Base-by-base conservation (phyloP, 768 basidiomycete species). In the Auricularia sp. region DNA sequence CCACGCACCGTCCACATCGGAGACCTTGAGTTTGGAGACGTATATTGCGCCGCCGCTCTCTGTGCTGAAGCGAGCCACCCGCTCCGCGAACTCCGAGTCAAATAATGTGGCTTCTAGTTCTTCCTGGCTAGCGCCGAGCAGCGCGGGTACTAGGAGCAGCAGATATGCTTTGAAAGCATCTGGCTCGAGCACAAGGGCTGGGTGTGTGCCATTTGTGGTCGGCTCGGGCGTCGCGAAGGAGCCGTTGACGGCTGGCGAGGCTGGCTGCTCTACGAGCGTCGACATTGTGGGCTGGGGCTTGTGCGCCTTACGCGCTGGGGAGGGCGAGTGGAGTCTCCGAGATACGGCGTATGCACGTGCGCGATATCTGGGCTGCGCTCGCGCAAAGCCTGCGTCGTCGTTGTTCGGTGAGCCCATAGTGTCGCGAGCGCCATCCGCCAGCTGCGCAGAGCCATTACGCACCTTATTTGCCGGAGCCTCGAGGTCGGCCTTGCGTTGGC, bases 21-120 rank as follows among this genome's bases (percentile, higher is more conserved):
- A 86, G 47, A 51, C 56, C 74, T 79, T 87, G 65, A 80, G 78
- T 77, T 93, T 93, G 43, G 91, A 86, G 35, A 94, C 86, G 73
- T 93, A 94, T 56, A 93, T 77, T 35, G 87, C 89, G 14, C 84
- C 89, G 5, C 86, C 86, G 35, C 82, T 84, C 67, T 94, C 92
- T 3, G 78, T 77, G 7, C 90, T 86, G 76, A 93, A 94, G 64
- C 87, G 82, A 61, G 82, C 73, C 23, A 92, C 87, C 68, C 84
- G 85, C 67, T 90, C 90, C 64, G 87, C 82, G 67, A 91, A 94
- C 33, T 83, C 82, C 62, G 84, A 83, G 61, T 82, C 80, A 69
- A 91, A 87, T 68, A 93, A 86, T 42, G 90, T 71, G 0, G 82
- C 77, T 43, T 87, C 80, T 2, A 94, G 77, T 64, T 93, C 91